Conservation (phyloP, 2,329 filamentous ascomycete genomes). For the Teratosphaeria gauchensis region DNA sequence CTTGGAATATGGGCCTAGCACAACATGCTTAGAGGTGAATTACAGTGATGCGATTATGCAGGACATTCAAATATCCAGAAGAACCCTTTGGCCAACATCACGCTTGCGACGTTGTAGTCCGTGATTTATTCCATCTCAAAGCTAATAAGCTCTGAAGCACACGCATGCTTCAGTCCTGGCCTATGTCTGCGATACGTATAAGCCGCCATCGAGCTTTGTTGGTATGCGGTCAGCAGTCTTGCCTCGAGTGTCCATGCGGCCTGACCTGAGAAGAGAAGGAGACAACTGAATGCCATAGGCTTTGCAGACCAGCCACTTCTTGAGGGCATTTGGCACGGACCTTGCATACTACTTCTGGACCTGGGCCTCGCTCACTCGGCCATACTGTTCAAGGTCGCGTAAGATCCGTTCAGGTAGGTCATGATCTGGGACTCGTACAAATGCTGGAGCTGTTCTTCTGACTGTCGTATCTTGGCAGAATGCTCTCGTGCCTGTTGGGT, state of each 20-base stretch:
- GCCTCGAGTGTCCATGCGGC: no score
- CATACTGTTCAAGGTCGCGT: conserved; percentile 2
- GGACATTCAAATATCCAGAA: no score
- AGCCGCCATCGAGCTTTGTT: not conserved
- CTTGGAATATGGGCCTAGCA: not conserved
- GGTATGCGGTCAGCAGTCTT: not conserved
- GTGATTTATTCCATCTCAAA: no score
- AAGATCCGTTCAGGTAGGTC: conserved; percentile 18
- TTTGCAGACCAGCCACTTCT: no score
- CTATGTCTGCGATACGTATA: not conserved
- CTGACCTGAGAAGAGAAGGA: no score
- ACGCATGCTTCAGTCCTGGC: not conserved
- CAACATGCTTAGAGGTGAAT: not conserved
- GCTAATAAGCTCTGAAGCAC: no score
- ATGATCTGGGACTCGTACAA: conserved; percentile 24
- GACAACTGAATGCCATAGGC: no score
- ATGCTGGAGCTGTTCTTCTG: conserved; percentile 20
- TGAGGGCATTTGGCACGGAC: not conserved
- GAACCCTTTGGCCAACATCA: no score
- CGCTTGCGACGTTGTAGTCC: no score
- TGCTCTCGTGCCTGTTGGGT: conserved; percentile 8
- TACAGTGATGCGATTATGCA: no score
- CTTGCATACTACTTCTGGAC: not conserved
- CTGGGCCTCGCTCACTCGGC: not conserved
- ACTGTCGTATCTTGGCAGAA: conserved; percentile 13